Evolutionary conservation across 2,329 filamentous ascomycete genomes (phyloP), one percentile per base, ranked within the genome.

Genomic region (Curvularia verruculosa): DNA sequence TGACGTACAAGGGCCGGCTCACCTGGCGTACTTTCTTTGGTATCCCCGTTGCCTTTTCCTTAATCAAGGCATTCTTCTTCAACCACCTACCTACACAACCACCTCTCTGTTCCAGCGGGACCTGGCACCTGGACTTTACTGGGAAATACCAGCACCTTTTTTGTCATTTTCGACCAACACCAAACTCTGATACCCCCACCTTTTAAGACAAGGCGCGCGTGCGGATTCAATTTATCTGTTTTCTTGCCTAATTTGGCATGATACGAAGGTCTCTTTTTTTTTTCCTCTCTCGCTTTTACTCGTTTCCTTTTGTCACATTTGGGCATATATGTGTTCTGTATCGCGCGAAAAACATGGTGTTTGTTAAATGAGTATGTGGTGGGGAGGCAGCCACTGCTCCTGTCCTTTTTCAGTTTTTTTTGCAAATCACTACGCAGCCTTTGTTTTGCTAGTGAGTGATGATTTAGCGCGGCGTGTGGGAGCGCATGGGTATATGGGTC

Each of bases 121-220:
- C 9, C 39, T 41, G 39, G 39, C 39, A 13, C 23, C 21, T 41
- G 3, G 15, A n/a, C 1, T 36, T 36, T 36, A n/a, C 5, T n/a
- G 15, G 13, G 31, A 36, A n/a, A 6, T 36, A 36, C 23, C 13
- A 9, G 4, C 12, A 28, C 23, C 21, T 19, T 24, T 43, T 28
- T 23, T 44, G 23, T 28, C 24, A 7, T 28, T 18, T 44, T 44
- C 9, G 15, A 26, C 23, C n/a, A 26, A 21, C 40, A 44, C 41
- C 23, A 44, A 44, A 28, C 15, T 44, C 41, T 44, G 41, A 44
- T 44, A 44, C 41, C 41, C 41, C 24, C 41, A n/a, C n/a, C n/a
- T n/a, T n/a, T 26, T 28, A n/a, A 26, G 6, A 44, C 41, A 28
- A 44, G 41, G 41, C 24, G 24, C 41, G 41, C 41, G 41, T 28